These are phyloP conservation scores for Diaporthe australafricana DNA, from an alignment of 2,329 filamentous ascomycete species.

Conservation along the genomic window DNA sequence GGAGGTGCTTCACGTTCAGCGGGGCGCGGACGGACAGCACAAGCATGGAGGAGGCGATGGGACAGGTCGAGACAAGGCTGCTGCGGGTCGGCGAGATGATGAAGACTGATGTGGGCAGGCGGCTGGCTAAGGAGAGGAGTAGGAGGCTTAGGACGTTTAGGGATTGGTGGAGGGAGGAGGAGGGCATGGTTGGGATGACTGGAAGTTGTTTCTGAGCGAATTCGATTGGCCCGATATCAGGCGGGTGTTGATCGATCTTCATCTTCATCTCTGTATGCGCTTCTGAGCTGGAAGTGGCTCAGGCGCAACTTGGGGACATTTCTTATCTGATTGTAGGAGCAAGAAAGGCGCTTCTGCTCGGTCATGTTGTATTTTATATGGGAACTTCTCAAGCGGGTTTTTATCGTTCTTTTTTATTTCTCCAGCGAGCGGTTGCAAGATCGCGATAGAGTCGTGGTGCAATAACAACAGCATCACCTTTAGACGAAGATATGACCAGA, in stretches of 20 bases:
- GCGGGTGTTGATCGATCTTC: neutral
- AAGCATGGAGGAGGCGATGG: conserved; percentile 73
- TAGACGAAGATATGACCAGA: conserved; percentile 4
- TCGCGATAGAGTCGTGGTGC: neutral
- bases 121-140: conserved; percentile 65
- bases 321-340: neutral
- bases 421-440: neutral
- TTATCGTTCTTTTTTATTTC: neutral
- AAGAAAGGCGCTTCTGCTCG: neutral
- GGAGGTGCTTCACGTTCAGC: conserved; percentile 80
- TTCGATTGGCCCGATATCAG: neutral
- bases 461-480: neutral
- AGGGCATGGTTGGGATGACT: conserved; percentile 24
- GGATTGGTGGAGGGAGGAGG: conserved; percentile 70
- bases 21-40: conserved; percentile 67
- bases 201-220: conserved; percentile 26
- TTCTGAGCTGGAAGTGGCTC: neutral
- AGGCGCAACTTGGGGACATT: too few species aligned
- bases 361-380: neutral
- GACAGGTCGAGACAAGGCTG: conserved; percentile 83
- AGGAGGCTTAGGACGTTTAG: conserved; percentile 64
- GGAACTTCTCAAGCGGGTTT: neutral
- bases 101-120: conserved; percentile 69
- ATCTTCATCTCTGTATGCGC: neutral
- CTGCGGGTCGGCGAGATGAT: conserved; percentile 72